Evolutionary conservation across 805 yeast species (phyloP).

Genomic region (Wickerhamiella galacta): DNA sequence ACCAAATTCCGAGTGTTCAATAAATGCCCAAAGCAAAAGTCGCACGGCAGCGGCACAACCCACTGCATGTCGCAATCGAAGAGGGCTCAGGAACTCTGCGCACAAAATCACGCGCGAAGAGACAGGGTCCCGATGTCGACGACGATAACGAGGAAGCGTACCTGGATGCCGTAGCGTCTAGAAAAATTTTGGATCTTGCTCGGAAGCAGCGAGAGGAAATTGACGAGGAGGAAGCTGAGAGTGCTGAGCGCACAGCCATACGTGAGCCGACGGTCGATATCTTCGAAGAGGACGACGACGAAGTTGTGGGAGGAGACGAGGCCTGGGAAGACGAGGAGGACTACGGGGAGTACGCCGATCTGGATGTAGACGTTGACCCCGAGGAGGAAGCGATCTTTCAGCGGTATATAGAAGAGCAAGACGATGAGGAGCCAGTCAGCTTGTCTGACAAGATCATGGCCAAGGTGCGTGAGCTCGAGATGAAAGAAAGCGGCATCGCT

Average conservation of each 20-base stretch:
- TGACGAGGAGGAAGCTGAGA: constrained; percentile 35
- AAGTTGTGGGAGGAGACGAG: constrained; percentile 29
- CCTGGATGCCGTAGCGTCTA: constrained; percentile 66
- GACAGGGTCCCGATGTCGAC: constrained; percentile 20
- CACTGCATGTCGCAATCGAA: constrained; percentile 63
- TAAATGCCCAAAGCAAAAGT: constrained; percentile 18
- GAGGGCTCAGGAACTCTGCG: constrained; percentile 58
- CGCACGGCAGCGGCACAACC: constrained; percentile 58
- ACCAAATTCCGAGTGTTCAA: too few relatives aligned
- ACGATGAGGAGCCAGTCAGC: constrained; percentile 14
- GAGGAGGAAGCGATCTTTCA: constrained; percentile 77
- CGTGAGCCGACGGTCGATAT: constrained; percentile 21
- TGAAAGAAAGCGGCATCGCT: constrained; percentile 21
- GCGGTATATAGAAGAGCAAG: constrained; percentile 31
- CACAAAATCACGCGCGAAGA: constrained; percentile 20
- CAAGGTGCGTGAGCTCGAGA: constrained; percentile 44
- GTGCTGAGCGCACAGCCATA: constrained; percentile 18
- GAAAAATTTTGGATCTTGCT: constrained; percentile 78
- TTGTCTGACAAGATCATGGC: constrained; percentile 91
- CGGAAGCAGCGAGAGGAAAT: constrained; percentile 85
- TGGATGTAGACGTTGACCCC: constrained; percentile 55
- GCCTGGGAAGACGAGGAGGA: constrained; percentile 29
- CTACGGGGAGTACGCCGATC: constrained; percentile 32
- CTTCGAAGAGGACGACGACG: constrained; percentile 36
- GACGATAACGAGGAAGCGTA: constrained; percentile 42